Base-by-base conservation (phyloP, 257 asterid species). In the Coffea eugenioides region DNA sequence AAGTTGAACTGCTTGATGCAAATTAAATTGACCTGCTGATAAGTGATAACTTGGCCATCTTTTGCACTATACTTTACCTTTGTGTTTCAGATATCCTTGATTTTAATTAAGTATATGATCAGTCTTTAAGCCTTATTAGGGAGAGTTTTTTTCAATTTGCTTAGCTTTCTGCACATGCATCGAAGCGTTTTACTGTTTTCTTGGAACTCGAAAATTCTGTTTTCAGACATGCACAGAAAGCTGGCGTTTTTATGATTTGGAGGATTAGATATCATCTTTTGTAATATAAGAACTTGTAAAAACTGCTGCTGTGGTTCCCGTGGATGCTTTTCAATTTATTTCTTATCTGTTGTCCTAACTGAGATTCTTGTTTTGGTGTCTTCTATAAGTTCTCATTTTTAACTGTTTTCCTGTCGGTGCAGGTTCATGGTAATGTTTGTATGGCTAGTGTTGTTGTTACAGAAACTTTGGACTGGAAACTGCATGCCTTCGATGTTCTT, bases 361-460 rank as follows among this genome's bases (percentile, higher is more conserved):
- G 21, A 65, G 14, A 12, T 43, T 49, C 46, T 27, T 11, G 5
- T 20, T 10, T 8, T 31, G 25, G 14, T n/a, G 31, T 82, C 25
- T 66, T 69, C 46, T 76, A 14, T 12, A 12, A 52, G 34, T 61
- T 48, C 11, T 68, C 34, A 51, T 69, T 73, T 73, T 64, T 51
- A 41, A 46, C 54, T 78, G 36, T 69, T 64, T 49, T 81, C 74
- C 77, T 83, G 84, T 85, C 75, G 74, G 66, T 85, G 85, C 94
- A 95, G 99, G 97, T 96, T 80, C 99, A 96, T 89, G 97, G 98
- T 77, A 96, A 96, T 89, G 99, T 96, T 87, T 96, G 95, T 79
- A 85, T 89, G 93, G 91, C 97, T 85, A 96, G 98, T 87, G 98
- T 96, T 87, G 98, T 96, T 75, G 99, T 94, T 80, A 96, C 99